These are phyloP conservation scores for Bolboschoenus planiculmis DNA, from an alignment of 176 grass and related monocot genomes.

Conservation along the genomic window DNA sequence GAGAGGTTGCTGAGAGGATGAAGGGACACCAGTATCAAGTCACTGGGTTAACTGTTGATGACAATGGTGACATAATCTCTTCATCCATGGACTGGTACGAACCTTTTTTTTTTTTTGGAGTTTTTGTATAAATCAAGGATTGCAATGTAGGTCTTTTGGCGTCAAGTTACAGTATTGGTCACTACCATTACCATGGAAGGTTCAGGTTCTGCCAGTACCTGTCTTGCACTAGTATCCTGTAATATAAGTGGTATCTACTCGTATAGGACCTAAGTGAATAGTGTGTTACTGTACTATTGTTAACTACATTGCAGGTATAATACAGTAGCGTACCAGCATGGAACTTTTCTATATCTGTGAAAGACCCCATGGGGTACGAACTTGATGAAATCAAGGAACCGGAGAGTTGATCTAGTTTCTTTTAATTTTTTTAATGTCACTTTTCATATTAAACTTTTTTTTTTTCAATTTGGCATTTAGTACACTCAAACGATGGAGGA, in stretches of 20 bases:
- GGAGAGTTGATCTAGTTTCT: not conserved
- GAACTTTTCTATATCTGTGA: not conserved
- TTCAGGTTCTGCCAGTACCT: not conserved
- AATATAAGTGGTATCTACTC: not conserved
- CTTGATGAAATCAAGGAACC: not conserved
- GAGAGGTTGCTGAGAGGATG: conserved; percentile 62
- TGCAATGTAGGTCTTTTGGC: not conserved
- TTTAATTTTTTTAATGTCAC: not conserved
- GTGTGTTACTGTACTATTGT: not conserved
- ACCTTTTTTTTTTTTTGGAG: not conserved
- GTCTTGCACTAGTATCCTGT: not conserved
- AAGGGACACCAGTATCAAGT: conserved; percentile 80
- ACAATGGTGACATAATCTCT: conserved; percentile 85
- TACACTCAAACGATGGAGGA: conserved; percentile 80
- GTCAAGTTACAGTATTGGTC: not conserved
- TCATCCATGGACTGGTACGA: conserved; percentile 89
- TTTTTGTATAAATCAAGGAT: not conserved
- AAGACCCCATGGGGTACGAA: not conserved
- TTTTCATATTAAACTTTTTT: not conserved
- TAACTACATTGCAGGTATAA: not conserved
- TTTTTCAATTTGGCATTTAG: conserved; percentile 35
- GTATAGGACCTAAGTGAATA: not conserved
- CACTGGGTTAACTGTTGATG: conserved; percentile 69
- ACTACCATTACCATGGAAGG: not conserved
- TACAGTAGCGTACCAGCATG: not conserved